Conservation (phyloP, 176 grass and related monocot species). For the Musa acuminata region DNA sequence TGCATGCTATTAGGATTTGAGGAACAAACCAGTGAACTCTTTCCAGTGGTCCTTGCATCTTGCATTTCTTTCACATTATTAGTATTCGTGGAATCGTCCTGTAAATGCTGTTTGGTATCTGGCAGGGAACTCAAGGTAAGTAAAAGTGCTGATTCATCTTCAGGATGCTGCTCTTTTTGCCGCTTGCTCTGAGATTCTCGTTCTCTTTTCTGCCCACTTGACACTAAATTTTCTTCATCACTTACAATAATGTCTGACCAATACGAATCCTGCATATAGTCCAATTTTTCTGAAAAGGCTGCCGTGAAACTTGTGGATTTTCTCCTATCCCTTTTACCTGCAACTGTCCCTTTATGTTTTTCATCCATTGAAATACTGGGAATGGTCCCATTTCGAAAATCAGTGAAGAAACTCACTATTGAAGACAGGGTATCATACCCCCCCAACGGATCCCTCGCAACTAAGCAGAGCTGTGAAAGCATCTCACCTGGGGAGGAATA, state of each 20-base stretch:
- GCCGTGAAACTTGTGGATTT: neutral
- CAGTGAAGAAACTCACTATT: neutral
- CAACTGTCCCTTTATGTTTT: neutral
- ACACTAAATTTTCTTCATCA: neutral
- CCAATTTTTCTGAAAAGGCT: neutral
- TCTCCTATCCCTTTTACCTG: neutral
- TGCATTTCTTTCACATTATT: neutral
- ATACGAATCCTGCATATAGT: neutral
- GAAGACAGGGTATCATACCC: neutral
- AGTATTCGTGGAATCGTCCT: neutral
- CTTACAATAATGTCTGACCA: neutral
- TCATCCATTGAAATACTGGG: neutral
- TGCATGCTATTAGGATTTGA: neutral
- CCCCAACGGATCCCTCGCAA: neutral
- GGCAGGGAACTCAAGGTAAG: neutral
- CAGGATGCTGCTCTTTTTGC: neutral
- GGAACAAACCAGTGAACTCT: neutral
- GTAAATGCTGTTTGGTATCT: neutral
- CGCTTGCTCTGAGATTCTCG: neutral
- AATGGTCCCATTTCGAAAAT: neutral
- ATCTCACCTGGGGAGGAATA: conserved; percentile 8
- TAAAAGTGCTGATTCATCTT: neutral
- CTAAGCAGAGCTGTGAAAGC: neutral
- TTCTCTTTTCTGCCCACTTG: neutral
- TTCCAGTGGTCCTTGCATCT: neutral